phyloP scores from a whole-genome alignment of 2,329 filamentous ascomycete species.

The Fusarium pininemorale region DNA sequence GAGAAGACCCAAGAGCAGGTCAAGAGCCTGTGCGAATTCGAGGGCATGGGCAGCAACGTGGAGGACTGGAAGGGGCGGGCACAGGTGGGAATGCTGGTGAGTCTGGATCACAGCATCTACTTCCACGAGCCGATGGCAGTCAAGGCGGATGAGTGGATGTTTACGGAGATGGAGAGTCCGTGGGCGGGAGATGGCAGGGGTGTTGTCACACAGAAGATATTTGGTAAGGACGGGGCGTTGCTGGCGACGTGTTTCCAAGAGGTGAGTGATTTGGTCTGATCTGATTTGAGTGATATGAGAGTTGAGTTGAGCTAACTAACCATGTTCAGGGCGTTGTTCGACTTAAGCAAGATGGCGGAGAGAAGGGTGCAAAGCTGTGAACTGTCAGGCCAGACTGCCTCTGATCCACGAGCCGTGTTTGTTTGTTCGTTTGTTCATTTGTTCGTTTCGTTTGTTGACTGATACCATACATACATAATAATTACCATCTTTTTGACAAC shows the following conservation, averaged over 20 bases:
- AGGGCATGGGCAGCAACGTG: conserved; percentile 51
- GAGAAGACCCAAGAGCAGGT: conserved; percentile 52
- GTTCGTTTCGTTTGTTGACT: background rate
- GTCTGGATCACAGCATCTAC: conserved; percentile 78
- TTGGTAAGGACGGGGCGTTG: conserved; percentile 73
- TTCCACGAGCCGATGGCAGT: conserved; percentile 70
- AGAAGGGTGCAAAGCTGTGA: conserved; percentile 49
- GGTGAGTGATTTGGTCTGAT: conserved; percentile 59
- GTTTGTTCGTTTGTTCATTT: background rate
- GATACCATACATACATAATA: conserved; percentile 17
- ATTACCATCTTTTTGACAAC: background rate
- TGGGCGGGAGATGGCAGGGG: conserved; percentile 83
- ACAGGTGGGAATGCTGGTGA: conserved; percentile 85
- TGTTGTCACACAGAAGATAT: conserved; percentile 79
- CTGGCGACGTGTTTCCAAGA: conserved; percentile 85
- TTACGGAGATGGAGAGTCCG: conserved; percentile 80
- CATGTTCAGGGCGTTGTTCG: conserved; percentile 58
- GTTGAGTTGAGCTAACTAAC: conserved; percentile 40
- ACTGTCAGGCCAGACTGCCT: background rate
- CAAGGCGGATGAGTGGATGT: conserved; percentile 78
- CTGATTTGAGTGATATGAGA: background rate
- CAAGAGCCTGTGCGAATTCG: conserved; percentile 52
- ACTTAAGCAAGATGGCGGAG: conserved; percentile 54
- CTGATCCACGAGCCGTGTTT: background rate
- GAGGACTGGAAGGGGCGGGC: conserved; percentile 63